These are phyloP conservation scores for Fusarium napiforme DNA, from an alignment of 2,329 filamentous ascomycete species.

Conservation along the genomic window DNA sequence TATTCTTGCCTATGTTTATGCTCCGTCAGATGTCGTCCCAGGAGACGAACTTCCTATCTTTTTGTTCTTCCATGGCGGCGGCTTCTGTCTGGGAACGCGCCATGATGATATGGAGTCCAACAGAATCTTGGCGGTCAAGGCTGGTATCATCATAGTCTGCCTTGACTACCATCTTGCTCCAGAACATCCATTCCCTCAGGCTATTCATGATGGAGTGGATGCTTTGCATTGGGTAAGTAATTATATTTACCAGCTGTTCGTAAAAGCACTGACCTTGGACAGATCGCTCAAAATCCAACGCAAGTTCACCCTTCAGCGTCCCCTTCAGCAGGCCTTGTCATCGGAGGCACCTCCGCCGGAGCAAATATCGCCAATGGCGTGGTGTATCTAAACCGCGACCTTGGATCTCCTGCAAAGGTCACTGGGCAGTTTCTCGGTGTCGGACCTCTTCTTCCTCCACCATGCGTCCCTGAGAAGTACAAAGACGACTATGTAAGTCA, in stretches of 20 bases:
- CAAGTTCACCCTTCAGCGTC: not conserved
- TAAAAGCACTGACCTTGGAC: not conserved
- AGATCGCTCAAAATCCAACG: too few species aligned
- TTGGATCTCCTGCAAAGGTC: not conserved
- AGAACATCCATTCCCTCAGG: not conserved
- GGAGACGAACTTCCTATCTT: not conserved
- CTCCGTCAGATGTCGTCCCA: not conserved
- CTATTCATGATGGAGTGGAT: not conserved
- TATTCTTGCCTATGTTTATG: not conserved
- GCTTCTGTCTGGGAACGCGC: not conserved
- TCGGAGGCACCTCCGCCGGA: not conserved
- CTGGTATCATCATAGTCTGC: not conserved
- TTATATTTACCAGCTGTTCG: accelerated
- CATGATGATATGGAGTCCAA: not conserved
- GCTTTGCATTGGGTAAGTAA: not conserved
- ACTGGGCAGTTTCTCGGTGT: not conserved
- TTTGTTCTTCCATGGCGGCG: not conserved
- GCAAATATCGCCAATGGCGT: not conserved
- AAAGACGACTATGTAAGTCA: not conserved
- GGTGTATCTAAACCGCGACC: not conserved
- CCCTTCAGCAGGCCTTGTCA: not conserved
- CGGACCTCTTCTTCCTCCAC: not conserved
- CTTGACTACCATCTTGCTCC: not conserved
- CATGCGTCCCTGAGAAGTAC: not conserved
- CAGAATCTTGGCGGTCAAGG: not conserved